phyloP scores from a whole-genome alignment of 2,329 filamentous ascomycete species.

The Nothophoma quercina region DNA sequence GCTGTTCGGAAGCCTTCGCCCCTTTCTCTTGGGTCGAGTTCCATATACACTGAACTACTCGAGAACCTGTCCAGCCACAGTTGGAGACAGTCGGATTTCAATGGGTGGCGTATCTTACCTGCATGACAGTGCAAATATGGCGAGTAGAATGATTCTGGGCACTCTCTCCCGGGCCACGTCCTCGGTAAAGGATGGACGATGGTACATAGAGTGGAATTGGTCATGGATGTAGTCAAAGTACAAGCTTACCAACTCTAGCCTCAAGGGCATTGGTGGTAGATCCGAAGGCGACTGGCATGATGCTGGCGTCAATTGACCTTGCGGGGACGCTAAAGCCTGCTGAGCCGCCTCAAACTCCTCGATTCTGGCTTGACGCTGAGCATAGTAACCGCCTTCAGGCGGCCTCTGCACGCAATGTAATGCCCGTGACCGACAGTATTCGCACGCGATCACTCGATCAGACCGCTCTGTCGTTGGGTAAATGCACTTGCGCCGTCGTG shows the following conservation, averaged over 20 bases:
- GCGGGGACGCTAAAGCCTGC: constrained; percentile 6
- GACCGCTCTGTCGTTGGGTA: constrained; percentile 23
- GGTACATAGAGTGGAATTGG: constrained; percentile 36
- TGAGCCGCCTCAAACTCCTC: constrained; percentile 18
- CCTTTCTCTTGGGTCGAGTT: constrained; percentile 24
- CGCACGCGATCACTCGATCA: constrained; percentile 23
- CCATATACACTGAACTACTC: constrained; percentile 20
- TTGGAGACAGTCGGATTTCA: background rate
- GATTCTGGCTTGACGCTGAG: constrained; percentile 28
- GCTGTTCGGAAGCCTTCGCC: constrained; percentile 26
- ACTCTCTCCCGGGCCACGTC: constrained; percentile 26
- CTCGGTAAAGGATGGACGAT: constrained; percentile 29
- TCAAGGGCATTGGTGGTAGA: constrained; percentile 24
- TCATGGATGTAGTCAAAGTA: constrained; percentile 39
- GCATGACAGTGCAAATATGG: constrained; percentile 30
- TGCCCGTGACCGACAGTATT: constrained; percentile 31
- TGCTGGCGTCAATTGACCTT: background rate
- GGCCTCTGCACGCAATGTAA: constrained; percentile 30
- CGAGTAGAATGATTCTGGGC: constrained; percentile 27
- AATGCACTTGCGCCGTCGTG: constrained; percentile 34
- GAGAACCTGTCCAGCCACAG: constrained; percentile 20
- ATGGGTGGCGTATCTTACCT: constrained; percentile 16
- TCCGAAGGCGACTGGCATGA: constrained; percentile 15
- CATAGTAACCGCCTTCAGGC: constrained; percentile 36
- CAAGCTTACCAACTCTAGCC: constrained; percentile 26